These are phyloP conservation scores for Rhododendron vialii DNA, from an alignment of 148 eudicot genomes.

Conservation along the genomic window DNA sequence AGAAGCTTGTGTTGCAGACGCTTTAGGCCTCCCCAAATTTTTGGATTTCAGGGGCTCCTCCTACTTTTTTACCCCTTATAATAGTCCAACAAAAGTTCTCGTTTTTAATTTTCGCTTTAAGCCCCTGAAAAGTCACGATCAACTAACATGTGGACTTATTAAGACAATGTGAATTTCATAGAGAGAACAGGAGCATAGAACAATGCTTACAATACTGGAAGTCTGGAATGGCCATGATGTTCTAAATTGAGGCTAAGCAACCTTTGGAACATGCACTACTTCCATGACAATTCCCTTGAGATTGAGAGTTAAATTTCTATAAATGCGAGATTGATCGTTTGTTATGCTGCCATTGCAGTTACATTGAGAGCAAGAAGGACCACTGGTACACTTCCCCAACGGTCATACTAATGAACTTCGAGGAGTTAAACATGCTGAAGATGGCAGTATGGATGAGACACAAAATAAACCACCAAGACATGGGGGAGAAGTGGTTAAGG, in stretches of 20 bases:
- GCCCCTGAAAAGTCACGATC: background rate
- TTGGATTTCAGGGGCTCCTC: too few species aligned
- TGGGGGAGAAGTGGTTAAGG: slow-evolving; percentile 48
- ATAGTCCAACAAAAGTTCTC: too few species aligned
- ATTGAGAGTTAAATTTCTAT: background rate
- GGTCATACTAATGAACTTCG: slow-evolving; percentile 42
- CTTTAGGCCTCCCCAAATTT: too few species aligned
- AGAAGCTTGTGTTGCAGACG: too few species aligned
- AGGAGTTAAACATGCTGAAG: slow-evolving; percentile 27
- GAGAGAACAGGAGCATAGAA: background rate
- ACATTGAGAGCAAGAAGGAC: slow-evolving; percentile 54
- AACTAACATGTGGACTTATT: background rate
- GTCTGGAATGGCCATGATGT: background rate
- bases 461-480: slow-evolving; percentile 62
- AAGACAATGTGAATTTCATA: background rate
- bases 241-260: background rate
- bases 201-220: background rate
- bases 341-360: slow-evolving; percentile 28
- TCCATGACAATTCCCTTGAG: background rate
- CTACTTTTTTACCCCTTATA: too few species aligned
- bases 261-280: background rate
- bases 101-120: too few species aligned
- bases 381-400: slow-evolving; percentile 58
- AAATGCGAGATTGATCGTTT: background rate
- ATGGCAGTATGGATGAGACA: slow-evolving; percentile 67